Evolutionary conservation across 371 early-diverging fungal genomes (phyloP).

Genomic region (Mortierella sp.): DNA sequence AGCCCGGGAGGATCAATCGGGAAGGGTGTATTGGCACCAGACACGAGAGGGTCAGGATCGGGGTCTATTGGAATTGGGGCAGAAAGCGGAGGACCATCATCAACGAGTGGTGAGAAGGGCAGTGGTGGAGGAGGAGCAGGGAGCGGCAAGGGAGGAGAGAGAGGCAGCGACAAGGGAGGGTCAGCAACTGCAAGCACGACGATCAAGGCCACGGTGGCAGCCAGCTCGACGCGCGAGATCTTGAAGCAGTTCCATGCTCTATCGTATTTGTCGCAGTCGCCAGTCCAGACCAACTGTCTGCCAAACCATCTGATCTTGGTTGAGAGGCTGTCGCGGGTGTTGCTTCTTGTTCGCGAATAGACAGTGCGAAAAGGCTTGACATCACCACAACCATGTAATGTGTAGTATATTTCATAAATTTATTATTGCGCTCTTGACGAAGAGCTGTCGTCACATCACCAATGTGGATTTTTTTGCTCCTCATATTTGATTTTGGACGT

Average conservation of each 20-base stretch:
- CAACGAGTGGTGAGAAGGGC: neutral
- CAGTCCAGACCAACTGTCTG: constrained; percentile 65
- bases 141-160: neutral
- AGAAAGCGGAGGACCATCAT: constrained; percentile 10
- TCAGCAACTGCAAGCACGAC: neutral
- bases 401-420: too few species aligned
- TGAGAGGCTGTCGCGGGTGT: constrained; percentile 62
- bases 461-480: too few species aligned
- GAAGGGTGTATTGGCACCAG: neutral
- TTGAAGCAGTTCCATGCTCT: constrained; percentile 71
- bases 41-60: neutral
- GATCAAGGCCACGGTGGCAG: constrained; percentile 33
- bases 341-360: constrained; percentile 47
- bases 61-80: neutral
- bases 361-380: neutral
- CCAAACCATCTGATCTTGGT: constrained; percentile 68
- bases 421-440: too few species aligned
- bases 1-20: neutral
- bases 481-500: too few species aligned
- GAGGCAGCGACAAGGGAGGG: neutral
- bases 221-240: constrained; percentile 63
- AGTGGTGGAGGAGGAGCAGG: neutral
- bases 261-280: constrained; percentile 65
- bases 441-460: too few species aligned
- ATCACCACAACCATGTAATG: too few species aligned